Base-by-base conservation (phyloP, 1,284 basidiomycete genomes). In the Inonotus obliquus region DNA sequence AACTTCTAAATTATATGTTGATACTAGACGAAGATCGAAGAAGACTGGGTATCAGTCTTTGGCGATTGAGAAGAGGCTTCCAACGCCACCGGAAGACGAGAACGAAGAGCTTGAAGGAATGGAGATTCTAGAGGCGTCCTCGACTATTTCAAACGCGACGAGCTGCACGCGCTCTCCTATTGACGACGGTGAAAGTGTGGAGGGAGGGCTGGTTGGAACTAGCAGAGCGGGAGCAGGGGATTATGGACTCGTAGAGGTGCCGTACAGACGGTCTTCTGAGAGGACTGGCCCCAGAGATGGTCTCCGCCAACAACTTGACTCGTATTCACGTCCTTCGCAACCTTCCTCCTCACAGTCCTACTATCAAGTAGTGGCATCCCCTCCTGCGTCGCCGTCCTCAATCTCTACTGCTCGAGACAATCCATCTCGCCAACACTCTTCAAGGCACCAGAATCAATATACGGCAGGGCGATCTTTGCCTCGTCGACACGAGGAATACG, bases 11-110 rank as follows among this genome's bases (percentile, higher is more conserved):
- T 49, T 49, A 23, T 49, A 25, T 14, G 25, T 49, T 1, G 47
- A 49, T 49, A 49, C 47, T 13, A 49, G 25, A 25, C 21, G 47
- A 25, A 27, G 25, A 49, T 23, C 25, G 17, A 44, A 29, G 47
- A 49, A 1, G 47, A 9, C n/a, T 13, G 47, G 6, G 3, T 49
- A 25, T 14, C 19, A 25, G 10, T 17, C 37, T 2, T 44, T 35
- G 45, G 47, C 44, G 13, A 27, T 52, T 17, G 55, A 61, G 35
- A 62, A 62, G 39, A 48, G 56, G 27, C 29, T 59, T 48, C 56
- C 61, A 25, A 58, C 61, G 25, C 61, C 61, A 19, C 61, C 61
- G 4, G 61, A 62, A 52, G 60, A 62, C 13, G 54, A 55, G 23
- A 37, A 55, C 14, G 37, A 19, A 38, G 25, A 23, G 10, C 35